Percentiles rank a stretch among this genome's conserved stretches.
Conservation (phyloP, 208 protist species). For the Phytomonas francai region DNA sequence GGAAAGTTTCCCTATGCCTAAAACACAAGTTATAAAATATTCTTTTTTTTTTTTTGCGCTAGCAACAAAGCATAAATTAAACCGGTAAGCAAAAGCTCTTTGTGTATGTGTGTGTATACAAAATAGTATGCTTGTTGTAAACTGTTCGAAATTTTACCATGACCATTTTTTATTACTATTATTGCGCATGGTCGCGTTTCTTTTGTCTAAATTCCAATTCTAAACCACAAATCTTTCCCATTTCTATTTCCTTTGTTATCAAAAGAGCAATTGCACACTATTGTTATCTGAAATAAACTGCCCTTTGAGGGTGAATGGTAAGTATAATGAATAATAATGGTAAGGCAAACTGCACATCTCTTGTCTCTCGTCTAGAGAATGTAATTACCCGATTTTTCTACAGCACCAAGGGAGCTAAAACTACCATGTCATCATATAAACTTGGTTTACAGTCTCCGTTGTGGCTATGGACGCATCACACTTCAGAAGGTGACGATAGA, state of each 20-base stretch:
- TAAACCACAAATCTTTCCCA: neutral
- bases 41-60: neutral
- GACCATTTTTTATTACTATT: neutral
- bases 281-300: neutral
- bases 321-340: slow-evolving; percentile 1
- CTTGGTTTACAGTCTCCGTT: slow-evolving; percentile 72
- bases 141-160: neutral
- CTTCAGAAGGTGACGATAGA: neutral
- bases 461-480: slow-evolving; percentile 75
- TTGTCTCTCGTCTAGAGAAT: slow-evolving; percentile 38
- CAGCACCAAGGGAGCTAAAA: slow-evolving; percentile 15
- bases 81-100: neutral
- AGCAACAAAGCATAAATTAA: neutral
- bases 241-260: neutral
- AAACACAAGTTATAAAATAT: neutral
- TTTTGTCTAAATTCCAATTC: neutral
- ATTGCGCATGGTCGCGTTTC: neutral
- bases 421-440: slow-evolving; percentile 21
- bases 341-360: slow-evolving; percentile 1
- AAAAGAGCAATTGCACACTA: neutral
- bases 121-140: neutral
- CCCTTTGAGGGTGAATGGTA: neutral
- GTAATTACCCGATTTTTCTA: slow-evolving; percentile 68
- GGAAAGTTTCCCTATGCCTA: no score
- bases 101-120: neutral